Percentiles rank a stretch among this genome's conserved stretches.
phyloP scores from a whole-genome alignment of 2,329 filamentous ascomycete species.

The Sphaceloma murrayae region DNA sequence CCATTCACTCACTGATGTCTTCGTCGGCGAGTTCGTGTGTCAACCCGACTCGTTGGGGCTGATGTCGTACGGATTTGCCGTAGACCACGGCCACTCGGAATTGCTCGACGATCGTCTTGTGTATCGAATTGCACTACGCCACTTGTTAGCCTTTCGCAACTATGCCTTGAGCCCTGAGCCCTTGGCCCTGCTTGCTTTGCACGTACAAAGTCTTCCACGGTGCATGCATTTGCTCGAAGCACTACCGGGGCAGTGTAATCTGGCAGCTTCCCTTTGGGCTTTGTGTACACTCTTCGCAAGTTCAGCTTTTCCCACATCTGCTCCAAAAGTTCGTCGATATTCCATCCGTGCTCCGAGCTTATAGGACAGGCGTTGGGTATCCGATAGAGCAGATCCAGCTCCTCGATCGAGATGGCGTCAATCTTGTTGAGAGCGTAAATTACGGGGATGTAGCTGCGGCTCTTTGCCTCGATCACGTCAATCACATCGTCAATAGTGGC shows the following conservation, averaged over 20 bases:
- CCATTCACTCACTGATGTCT: conserved; percentile 53
- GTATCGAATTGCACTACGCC: conserved; percentile 83
- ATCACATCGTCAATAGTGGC: conserved; percentile 96
- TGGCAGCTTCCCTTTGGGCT: conserved; percentile 89
- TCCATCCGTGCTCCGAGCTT: conserved; percentile 92
- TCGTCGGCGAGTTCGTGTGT: conserved; percentile 88
- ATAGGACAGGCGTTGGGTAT: conserved; percentile 97
- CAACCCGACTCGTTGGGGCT: conserved; percentile 89
- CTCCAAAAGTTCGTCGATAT: conserved; percentile 92
- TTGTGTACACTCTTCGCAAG: conserved; percentile 88
- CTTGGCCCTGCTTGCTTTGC: neutral
- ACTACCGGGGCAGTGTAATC: conserved; percentile 92
- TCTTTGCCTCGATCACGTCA: conserved; percentile 88
- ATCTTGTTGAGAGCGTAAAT: conserved; percentile 99
- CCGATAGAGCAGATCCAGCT: conserved; percentile 88
- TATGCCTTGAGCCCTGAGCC: too few relatives aligned
- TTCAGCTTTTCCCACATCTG: conserved; percentile 98
- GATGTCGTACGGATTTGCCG: conserved; percentile 96
- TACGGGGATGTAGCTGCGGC: conserved; percentile 94
- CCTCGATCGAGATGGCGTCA: conserved; percentile 94
- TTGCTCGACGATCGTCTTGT: conserved; percentile 89
- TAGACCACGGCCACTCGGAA: conserved; percentile 96
- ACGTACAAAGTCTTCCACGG: conserved; percentile 86
- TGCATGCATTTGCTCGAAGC: conserved; percentile 69
- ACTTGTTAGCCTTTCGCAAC: conserved; percentile 29